A percentile compares a stretch with the other conserved stretches of the same genome.
These are phyloP conservation scores for Solanum chacoense DNA, from an alignment of 305 asterid genomes.

Conservation along the genomic window DNA sequence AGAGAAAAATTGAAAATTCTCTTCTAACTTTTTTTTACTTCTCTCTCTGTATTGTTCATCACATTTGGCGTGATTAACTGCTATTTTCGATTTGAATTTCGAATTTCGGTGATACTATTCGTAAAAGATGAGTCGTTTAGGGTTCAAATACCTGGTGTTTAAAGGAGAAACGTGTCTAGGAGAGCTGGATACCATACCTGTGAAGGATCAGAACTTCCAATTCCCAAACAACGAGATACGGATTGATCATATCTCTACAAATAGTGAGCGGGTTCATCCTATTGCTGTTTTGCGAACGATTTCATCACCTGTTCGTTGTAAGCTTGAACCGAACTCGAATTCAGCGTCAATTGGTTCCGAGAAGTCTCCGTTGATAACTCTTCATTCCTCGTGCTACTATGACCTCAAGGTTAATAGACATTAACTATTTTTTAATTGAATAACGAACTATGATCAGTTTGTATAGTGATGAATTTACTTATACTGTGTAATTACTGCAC, in stretches of 20 bases:
- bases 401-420: constrained; percentile 55
- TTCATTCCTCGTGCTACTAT: constrained; percentile 81
- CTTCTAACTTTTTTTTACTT: neutral
- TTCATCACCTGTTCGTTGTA: constrained; percentile 60
- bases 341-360: constrained; percentile 25
- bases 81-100: neutral
- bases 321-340: constrained; percentile 68
- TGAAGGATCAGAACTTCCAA: constrained; percentile 50
- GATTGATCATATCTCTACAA: constrained; percentile 49
- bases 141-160: constrained; percentile 74
- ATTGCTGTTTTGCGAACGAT: constrained; percentile 75
- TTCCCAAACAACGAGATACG: constrained; percentile 89
- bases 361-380: constrained; percentile 53
- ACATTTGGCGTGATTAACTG: neutral
- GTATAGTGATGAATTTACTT: neutral
- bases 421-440: neutral
- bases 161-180: constrained; percentile 68
- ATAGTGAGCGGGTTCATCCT: constrained; percentile 81
- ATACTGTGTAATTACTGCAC: neutral
- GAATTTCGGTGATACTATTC: neutral
- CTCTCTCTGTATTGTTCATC: neutral
- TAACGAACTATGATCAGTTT: neutral
- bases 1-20: neutral
- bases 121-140: constrained; percentile 54
- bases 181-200: constrained; percentile 55